These are phyloP conservation scores for Globisporangium canariense DNA, from an alignment of 352 stramenopile species.

Conservation along the genomic window DNA sequence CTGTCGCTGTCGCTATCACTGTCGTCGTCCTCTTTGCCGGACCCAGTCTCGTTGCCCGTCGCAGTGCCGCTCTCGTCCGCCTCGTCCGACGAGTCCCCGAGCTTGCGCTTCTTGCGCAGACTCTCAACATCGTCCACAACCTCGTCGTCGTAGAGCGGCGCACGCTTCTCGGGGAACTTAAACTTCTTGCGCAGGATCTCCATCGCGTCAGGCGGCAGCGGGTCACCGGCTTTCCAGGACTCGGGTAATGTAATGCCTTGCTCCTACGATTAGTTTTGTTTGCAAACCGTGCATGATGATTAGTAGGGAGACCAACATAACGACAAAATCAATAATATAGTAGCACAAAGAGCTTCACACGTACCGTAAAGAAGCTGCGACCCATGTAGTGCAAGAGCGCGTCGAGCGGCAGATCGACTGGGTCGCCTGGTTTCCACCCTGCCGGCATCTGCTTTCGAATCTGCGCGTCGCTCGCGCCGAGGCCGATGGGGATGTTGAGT, in stretches of 20 bases:
- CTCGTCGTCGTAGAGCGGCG: slow-evolving; percentile 68
- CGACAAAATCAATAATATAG: no score
- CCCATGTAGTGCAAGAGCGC: slow-evolving; percentile 80
- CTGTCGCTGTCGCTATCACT: slow-evolving; percentile 49
- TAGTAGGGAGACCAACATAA: no score
- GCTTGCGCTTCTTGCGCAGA: slow-evolving; percentile 64
- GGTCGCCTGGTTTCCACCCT: slow-evolving; percentile 78
- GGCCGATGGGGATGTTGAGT: slow-evolving; percentile 58
- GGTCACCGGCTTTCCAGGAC: slow-evolving; percentile 65
- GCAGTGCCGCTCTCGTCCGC: slow-evolving; percentile 27
- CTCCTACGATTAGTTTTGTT: slow-evolving; percentile 28
- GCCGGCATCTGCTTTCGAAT: slow-evolving; percentile 75
- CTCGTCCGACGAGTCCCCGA: slow-evolving; percentile 28
- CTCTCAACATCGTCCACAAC: slow-evolving; percentile 66
- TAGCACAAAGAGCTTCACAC: not conserved
- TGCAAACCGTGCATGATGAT: not conserved
- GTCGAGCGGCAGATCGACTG: slow-evolving; percentile 73
- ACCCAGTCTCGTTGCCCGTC: slow-evolving; percentile 29
- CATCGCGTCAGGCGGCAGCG: slow-evolving; percentile 67
- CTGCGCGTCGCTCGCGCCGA: slow-evolving; percentile 66
- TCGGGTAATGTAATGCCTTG: slow-evolving; percentile 69
- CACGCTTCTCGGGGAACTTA: slow-evolving; percentile 67
- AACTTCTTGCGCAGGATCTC: slow-evolving; percentile 80
- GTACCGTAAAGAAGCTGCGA: slow-evolving; percentile 63
- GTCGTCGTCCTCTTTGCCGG: slow-evolving; percentile 26